Evolutionary conservation across 768 basidiomycete genomes (phyloP), one percentile per base, ranked within the genome.

Genomic region (Tylopilus cervinicoccineus): DNA sequence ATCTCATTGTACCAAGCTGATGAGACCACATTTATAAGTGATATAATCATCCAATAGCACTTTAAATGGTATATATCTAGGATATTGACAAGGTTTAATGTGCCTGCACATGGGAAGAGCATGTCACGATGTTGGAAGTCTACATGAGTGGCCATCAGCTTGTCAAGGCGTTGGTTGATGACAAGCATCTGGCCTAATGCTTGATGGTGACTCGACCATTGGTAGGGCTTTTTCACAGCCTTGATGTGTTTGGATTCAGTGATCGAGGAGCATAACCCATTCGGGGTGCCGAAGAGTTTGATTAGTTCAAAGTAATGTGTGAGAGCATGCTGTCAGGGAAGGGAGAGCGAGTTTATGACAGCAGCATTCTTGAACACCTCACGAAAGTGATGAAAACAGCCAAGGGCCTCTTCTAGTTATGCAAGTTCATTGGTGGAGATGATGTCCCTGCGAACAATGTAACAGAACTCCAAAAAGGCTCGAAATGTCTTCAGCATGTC

Each of bases 231-330:
- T 43, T 72, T 72, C 4, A 73, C 66, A 5, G 65, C 67, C 9
- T 59, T 65, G 40, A 71, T 68, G 31, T 70, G 71, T 20, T 65
- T 67, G 0, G 58, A 60, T 20, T 73, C 69, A 0, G 63, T 72
- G 12, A 71, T 72, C 0, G 64, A 72, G 0, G 62, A 68, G 38
- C 70, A 71, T 2, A 72, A 60, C 0, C 71, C 66, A 39, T 70
- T 70, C 1, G 65, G 70, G 3, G 64, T 54, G 2, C 65, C 65
- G 48, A 69, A 72, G 2, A 57, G 34, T 2, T 9, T 16, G 26
- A 70, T 68, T 20, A 48, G n/a, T 1, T 45, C 12, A 3, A 5
- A 20, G n/a, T 33, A 34, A 19, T 34, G 33, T 4, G 6, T 34
- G 2, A 34, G 7, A 10, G 33, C 17, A n/a, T 34, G 33, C 10